A percentile compares a stretch with the other conserved stretches of the same genome.
Evolutionary conservation across 345 rosid species (phyloP).

Genomic region (Angophora floribunda): DNA sequence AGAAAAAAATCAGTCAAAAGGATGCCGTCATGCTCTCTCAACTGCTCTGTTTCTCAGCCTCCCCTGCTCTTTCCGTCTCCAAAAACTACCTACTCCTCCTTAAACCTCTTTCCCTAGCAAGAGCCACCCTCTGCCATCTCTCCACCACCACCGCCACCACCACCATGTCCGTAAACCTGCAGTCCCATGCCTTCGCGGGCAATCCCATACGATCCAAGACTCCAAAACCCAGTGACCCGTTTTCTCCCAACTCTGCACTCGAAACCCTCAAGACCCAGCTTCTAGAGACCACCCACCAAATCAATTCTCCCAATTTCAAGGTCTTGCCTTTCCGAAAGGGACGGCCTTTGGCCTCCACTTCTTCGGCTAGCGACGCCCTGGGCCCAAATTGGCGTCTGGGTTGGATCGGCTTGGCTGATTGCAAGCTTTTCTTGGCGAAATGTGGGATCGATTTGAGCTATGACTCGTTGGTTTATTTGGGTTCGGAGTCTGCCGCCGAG

Average conservation of each 20-base stretch:
- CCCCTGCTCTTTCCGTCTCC: not conserved
- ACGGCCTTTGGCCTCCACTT: slow-evolving; percentile 54
- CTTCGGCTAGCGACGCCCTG: slow-evolving; percentile 18
- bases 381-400: slow-evolving; percentile 72
- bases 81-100: not conserved
- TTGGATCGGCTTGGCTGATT: slow-evolving; percentile 68
- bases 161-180: slow-evolving; percentile 55
- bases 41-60: slow-evolving; percentile 1
- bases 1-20: not conserved
- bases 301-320: slow-evolving; percentile 48
- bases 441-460: slow-evolving; percentile 43
- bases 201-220: slow-evolving; percentile 50
- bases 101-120: slow-evolving; percentile 8
- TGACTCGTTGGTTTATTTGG: slow-evolving; percentile 67
- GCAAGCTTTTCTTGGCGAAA: slow-evolving; percentile 24
- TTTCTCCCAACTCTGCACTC: slow-evolving; percentile 53
- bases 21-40: not conserved
- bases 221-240: slow-evolving; percentile 46
- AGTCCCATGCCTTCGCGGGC: slow-evolving; percentile 79
- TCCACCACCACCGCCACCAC: not conserved
- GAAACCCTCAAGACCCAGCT: slow-evolving; percentile 55
- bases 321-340: slow-evolving; percentile 79
- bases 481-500: slow-evolving; percentile 63
- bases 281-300: slow-evolving; percentile 18
- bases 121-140: not conserved